phyloP scores from a whole-genome alignment of 2,329 filamentous ascomycete species.

The Colletotrichum sp. region DNA sequence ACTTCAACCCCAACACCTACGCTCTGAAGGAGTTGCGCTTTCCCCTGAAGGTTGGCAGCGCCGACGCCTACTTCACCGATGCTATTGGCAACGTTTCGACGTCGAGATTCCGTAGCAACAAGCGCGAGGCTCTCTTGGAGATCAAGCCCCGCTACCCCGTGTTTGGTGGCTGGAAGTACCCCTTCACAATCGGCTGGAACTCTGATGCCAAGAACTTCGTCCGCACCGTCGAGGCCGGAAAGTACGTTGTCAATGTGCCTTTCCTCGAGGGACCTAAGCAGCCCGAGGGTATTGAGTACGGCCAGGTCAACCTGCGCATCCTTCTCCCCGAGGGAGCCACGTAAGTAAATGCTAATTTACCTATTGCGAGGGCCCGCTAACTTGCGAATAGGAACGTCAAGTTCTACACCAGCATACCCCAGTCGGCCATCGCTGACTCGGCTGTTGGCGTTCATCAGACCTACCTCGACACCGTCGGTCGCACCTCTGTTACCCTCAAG shows the following conservation, averaged over 20 bases:
- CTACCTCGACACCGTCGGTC: constrained; percentile 91
- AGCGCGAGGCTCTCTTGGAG: constrained; percentile 82
- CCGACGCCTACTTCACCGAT: constrained; percentile 93
- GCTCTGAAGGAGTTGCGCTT: constrained; percentile 85
- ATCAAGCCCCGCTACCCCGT: constrained; percentile 95
- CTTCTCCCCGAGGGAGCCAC: constrained; percentile 90
- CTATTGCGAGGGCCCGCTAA: constrained; percentile 25
- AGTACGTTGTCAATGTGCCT: constrained; percentile 84
- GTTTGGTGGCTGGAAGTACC: constrained; percentile 98
- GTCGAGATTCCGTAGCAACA: constrained; percentile 80
- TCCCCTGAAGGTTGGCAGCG: constrained; percentile 78
- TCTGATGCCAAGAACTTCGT: constrained; percentile 80
- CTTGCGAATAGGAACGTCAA: constrained; percentile 74
- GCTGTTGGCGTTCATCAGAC: constrained; percentile 75
- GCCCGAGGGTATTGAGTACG: constrained; percentile 85
- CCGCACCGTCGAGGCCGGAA: constrained; percentile 64
- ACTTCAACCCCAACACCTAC: constrained; percentile 77
- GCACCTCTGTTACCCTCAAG: constrained; percentile 80
- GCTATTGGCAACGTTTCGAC: constrained; percentile 98
- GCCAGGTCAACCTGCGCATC: constrained; percentile 78
- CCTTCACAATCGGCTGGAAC: constrained; percentile 97
- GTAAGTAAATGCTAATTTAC: constrained; percentile 53
- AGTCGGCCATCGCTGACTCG: constrained; percentile 63
- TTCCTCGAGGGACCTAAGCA: constrained; percentile 93
- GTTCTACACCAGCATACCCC: constrained; percentile 76